A percentile compares a stretch with the other conserved stretches of the same genome.
Conservation (phyloP, 2,329 filamentous ascomycete species). For the Moelleriella libera region DNA sequence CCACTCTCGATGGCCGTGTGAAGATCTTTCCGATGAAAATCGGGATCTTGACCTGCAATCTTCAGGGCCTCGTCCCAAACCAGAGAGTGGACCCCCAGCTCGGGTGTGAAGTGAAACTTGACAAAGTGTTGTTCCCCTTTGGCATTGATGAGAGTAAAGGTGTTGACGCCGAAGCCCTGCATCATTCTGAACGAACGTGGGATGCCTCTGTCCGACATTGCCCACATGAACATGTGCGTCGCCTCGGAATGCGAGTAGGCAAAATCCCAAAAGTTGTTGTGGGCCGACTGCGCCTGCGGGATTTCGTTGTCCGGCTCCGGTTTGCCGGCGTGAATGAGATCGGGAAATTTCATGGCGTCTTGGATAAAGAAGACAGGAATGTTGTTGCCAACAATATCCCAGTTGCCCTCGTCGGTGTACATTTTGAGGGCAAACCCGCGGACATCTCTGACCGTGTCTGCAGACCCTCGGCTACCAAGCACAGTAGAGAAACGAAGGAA, state of each 20-base stretch:
- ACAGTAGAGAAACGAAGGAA: constrained; percentile 61
- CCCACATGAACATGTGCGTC: constrained; percentile 70
- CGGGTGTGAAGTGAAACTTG: constrained; percentile 66
- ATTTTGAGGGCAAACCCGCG: constrained; percentile 56
- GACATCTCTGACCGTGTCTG: constrained; percentile 73
- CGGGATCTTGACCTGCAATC: constrained; percentile 59
- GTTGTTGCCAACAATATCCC: constrained; percentile 6
- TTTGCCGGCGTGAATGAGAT: constrained; percentile 49
- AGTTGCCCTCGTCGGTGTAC: constrained; percentile 46
- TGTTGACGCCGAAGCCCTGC: constrained; percentile 78
- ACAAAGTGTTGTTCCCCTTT: constrained; percentile 58
- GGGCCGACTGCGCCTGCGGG: constrained; percentile 55
- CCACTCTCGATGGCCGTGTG: constrained; percentile 60
- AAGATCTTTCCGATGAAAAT: constrained; percentile 71
- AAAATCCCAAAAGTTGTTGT: constrained; percentile 72
- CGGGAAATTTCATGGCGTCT: constrained; percentile 61
- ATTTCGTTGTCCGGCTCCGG: constrained; percentile 41
- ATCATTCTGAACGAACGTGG: constrained; percentile 71
- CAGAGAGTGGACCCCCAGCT: constrained; percentile 61
- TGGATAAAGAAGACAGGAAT: constrained; percentile 29
- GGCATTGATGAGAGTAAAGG: constrained; percentile 53
- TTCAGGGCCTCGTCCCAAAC: constrained; percentile 73
- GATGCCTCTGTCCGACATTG: constrained; percentile 61
- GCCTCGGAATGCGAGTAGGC: constrained; percentile 48
- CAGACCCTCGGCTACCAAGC: constrained; percentile 58